These are phyloP conservation scores for Talaromyces albobiverticillius DNA, from an alignment of 2,329 filamentous ascomycete species.

Conservation along the genomic window DNA sequence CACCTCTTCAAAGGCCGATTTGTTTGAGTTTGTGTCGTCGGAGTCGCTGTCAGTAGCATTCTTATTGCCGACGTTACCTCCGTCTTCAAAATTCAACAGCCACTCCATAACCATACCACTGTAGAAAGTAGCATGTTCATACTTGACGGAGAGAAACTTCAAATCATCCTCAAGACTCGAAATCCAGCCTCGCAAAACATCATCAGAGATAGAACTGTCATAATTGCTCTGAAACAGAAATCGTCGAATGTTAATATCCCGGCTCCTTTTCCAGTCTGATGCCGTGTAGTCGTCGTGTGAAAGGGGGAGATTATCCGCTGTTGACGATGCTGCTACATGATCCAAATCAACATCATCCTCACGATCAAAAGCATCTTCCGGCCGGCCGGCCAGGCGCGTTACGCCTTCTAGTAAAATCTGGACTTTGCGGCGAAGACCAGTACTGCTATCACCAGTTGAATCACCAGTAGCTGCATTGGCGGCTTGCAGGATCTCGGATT, in stretches of 20 bases:
- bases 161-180: constrained; percentile 47
- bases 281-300: neutral
- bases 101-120: constrained; percentile 56
- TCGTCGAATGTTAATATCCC: constrained; percentile 46
- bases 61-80: neutral
- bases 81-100: constrained; percentile 38
- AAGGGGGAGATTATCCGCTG: constrained; percentile 27
- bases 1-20: constrained; percentile 44
- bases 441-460: neutral
- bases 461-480: constrained; percentile 25
- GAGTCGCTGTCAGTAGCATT: constrained; percentile 10
- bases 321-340: constrained; percentile 20
- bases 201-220: constrained; percentile 52
- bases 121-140: constrained; percentile 57
- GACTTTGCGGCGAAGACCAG: constrained; percentile 26
- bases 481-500: constrained; percentile 39
- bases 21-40: constrained; percentile 17
- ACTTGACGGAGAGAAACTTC: constrained; percentile 50
- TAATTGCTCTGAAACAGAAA: constrained; percentile 54
- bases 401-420: constrained; percentile 36
- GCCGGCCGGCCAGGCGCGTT: constrained; percentile 35
- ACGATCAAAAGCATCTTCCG: constrained; percentile 31
- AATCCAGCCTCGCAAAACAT: constrained; percentile 48
- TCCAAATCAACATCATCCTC: constrained; percentile 27
- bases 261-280: constrained; percentile 21